Evolutionary conservation across 1,139 yeast species (phyloP).

Genomic region (Candida sojae): DNA sequence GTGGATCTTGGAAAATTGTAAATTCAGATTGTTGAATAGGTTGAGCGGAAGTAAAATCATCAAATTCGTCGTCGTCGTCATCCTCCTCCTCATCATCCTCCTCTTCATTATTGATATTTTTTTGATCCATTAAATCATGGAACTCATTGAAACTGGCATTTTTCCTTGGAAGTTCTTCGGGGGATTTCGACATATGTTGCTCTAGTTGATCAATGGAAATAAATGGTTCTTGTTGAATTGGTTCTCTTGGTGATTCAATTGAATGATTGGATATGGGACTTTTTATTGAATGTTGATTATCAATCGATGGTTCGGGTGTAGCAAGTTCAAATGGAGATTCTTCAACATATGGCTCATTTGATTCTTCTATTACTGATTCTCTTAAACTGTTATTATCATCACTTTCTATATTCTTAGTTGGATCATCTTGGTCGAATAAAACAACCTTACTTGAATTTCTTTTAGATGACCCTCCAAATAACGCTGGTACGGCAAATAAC

Average conservation of each 20-base stretch:
- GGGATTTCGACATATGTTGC: conserved; percentile 3
- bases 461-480: conserved; percentile 9
- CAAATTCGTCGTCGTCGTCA: conserved; percentile 19
- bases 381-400: conserved; percentile 1
- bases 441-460: conserved; percentile 5
- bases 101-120: conserved; percentile 7
- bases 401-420: neutral
- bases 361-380: neutral
- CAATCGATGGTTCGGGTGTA: neutral
- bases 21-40: conserved; percentile 5
- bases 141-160: neutral
- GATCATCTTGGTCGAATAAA: conserved; percentile 5
- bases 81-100: conserved; percentile 7
- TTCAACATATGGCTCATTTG: neutral
- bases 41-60: conserved; percentile 20
- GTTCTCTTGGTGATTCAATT: neutral
- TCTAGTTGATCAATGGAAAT: conserved; percentile 10
- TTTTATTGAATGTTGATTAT: neutral
- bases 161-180: neutral
- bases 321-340: neutral
- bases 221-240: neutral
- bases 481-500: conserved; percentile 8
- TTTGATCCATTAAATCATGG: neutral
- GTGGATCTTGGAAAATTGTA: conserved; percentile 4
- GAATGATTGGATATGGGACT: neutral